These are phyloP conservation scores for Saturnispora halmiae DNA, from an alignment of 805 yeast genomes.

Conservation along the genomic window DNA sequence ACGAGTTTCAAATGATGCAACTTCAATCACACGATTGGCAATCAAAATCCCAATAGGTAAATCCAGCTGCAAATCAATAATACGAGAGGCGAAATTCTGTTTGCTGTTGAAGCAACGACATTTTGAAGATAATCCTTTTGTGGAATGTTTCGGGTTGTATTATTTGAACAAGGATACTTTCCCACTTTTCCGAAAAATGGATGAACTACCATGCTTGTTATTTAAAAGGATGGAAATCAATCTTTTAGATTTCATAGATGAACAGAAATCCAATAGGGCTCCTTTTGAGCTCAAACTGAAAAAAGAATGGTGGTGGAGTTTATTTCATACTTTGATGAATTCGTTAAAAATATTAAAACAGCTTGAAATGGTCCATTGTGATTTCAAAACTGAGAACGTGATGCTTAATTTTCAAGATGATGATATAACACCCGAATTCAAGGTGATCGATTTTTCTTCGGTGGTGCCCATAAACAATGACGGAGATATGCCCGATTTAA, in stretches of 20 bases:
- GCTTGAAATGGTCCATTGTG: constrained; percentile 36
- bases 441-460: constrained; percentile 42
- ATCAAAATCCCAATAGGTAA: constrained; percentile 25
- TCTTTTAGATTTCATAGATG: constrained; percentile 21
- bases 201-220: constrained; percentile 24
- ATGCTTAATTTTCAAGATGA: constrained; percentile 21
- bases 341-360: constrained; percentile 22
- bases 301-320: constrained; percentile 26
- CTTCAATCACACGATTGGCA: constrained; percentile 16
- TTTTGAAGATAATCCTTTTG: constrained; percentile 17
- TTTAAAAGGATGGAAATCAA: constrained; percentile 24
- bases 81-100: constrained; percentile 22
- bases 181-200: constrained; percentile 19
- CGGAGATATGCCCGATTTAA: constrained; percentile 23
- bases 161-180: constrained; percentile 21
- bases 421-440: constrained; percentile 30
- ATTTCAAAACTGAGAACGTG: constrained; percentile 39
- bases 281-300: constrained; percentile 19
- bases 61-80: constrained; percentile 20
- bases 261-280: constrained; percentile 1
- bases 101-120: constrained; percentile 15
- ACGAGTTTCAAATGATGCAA: constrained; percentile 10
- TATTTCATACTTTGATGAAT: constrained; percentile 23
- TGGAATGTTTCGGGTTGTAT: constrained; percentile 24
- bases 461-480: constrained; percentile 21